Percentiles rank a stretch among this genome's conserved stretches.
Conservation (phyloP, 176 grass and related monocot genomes). For the Poa pratensis region DNA sequence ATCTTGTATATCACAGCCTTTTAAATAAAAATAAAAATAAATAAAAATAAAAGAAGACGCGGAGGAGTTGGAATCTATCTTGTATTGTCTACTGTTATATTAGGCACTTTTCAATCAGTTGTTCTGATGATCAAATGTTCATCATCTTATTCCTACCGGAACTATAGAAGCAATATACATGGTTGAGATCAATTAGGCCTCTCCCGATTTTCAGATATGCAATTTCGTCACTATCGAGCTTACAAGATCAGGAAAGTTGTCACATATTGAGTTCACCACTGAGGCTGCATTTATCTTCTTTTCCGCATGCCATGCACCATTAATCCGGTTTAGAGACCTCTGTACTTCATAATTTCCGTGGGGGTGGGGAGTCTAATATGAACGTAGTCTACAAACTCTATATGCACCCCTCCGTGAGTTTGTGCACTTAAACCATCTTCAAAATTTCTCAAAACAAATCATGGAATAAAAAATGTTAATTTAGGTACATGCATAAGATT, state of each 20-base stretch:
- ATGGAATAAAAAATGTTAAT: not conserved
- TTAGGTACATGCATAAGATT: not conserved
- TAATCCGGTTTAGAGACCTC: constrained; percentile 25
- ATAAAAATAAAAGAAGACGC: not conserved
- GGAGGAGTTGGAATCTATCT: constrained; percentile 2
- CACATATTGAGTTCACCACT: constrained; percentile 4
- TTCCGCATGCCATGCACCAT: constrained; percentile 15
- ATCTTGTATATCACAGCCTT: not conserved
- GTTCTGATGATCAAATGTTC: constrained; percentile 22
- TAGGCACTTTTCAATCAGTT: not conserved
- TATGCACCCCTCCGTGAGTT: not conserved
- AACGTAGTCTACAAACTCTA: not conserved
- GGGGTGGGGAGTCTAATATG: not conserved
- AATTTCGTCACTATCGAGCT: constrained; percentile 37
- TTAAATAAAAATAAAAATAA: not conserved
- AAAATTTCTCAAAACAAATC: not conserved
- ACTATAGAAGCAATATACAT: constrained; percentile 1
- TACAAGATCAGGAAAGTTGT: not conserved
- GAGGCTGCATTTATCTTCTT: constrained; percentile 19
- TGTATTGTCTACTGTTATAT: not conserved
- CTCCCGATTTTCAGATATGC: constrained; percentile 15
- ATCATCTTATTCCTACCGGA: constrained; percentile 3
- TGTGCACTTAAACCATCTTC: not conserved
- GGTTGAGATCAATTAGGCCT: constrained; percentile 6
- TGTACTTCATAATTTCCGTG: not conserved